These are phyloP conservation scores for Suillus subalutaceus DNA, from an alignment of 768 basidiomycete genomes.

Conservation along the genomic window DNA sequence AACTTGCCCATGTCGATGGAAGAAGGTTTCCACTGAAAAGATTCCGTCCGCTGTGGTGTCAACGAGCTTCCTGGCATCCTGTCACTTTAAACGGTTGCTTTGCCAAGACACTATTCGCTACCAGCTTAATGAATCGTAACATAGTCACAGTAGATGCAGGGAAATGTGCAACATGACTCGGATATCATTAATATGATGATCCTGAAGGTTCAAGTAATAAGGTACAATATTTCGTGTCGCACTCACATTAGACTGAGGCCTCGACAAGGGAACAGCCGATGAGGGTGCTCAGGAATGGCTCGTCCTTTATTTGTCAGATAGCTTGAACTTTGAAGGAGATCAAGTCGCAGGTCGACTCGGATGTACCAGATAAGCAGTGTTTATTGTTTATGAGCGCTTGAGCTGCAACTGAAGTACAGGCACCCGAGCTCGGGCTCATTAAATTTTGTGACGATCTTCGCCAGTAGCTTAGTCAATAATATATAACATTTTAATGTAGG, in stretches of 20 bases:
- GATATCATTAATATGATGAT: not conserved
- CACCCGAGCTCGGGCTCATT: too few species aligned
- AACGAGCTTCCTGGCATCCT: not conserved
- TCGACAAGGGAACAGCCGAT: not conserved
- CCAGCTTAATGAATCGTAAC: not conserved
- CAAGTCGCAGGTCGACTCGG: too few species aligned
- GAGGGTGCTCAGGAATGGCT: too few species aligned
- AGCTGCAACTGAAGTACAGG: too few species aligned
- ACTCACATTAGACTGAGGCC: not conserved
- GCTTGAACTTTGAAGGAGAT: too few species aligned
- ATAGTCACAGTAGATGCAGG: not conserved
- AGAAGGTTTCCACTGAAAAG: not conserved
- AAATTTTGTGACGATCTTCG: too few species aligned
- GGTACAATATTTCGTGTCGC: not conserved
- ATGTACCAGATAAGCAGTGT: too few species aligned
- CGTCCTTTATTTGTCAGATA: too few species aligned
- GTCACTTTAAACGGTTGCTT: not conserved
- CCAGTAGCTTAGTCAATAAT: too few species aligned
- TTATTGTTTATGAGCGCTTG: too few species aligned
- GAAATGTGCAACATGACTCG: not conserved
- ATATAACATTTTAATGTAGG: too few species aligned
- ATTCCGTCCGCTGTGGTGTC: not conserved
- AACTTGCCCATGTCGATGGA: not conserved
- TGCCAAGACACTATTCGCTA: not conserved
- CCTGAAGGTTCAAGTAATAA: not conserved